Evolutionary conservation across 2,329 filamentous ascomycete genomes (phyloP), one percentile per base, ranked within the genome.

Genomic region (Tolypocladium inflatum): DNA sequence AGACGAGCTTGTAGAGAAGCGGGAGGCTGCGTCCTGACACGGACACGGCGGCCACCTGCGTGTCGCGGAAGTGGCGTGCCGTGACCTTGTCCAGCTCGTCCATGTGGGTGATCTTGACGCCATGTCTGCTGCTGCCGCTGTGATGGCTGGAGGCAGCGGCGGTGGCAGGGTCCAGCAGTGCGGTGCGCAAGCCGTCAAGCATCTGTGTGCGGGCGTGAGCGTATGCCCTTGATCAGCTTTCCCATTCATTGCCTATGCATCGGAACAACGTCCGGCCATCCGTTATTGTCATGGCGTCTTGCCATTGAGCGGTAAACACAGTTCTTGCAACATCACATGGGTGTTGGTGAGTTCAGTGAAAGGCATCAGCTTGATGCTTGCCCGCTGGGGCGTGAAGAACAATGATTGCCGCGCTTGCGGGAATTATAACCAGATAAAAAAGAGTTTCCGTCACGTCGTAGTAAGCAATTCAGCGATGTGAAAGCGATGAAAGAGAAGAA

Each of bases 1-100:
- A 79, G 30, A 83, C 67, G 4, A 87, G 69, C 56, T 77, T 73
- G 71, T 86, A 84, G 41, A 86, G 65, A 10, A 87, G 72, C 0
- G 81, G 78, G 15, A 83, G 71, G 59, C 78, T 71, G 13, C 80
- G 78, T 1, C 83, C 82, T 19, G 75, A 75, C 56, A 86, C 68
- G 17, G 78, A 74, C 17, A 86, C 66, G 1, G 76, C 73, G 0
- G 76, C 68, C 0, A 75, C 72, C 56, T 78, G 77, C 0, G 79
- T 81, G 11, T 74, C 73, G 37, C 74, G 74, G 55, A 80, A 78
- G 67, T 83, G 78, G 1, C 70, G 72, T 9, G 68, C 65, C 39
- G 76, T 72, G 26, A 86, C 69, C 9, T 67, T 67, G 63, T 83
- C 75, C 15, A 86, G 74, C 4, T 69, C 66, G 1, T 71, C 65